Conservation (phyloP, 1,139 yeast genomes). For the Protomyces gravidus region DNA sequence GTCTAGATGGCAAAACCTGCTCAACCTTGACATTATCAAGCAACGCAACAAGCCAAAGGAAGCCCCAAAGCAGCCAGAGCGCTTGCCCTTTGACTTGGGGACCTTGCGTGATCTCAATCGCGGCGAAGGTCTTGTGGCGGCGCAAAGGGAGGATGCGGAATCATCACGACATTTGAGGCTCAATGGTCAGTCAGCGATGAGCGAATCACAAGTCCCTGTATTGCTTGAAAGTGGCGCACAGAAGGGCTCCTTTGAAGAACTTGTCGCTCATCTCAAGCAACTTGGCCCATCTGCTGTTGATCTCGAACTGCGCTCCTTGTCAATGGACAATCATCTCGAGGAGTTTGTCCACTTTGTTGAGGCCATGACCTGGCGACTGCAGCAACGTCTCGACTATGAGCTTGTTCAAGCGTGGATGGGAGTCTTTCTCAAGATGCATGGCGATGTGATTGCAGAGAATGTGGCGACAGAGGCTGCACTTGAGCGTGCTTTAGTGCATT, state of each 20-base stretch:
- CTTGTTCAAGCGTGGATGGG: conserved; percentile 72
- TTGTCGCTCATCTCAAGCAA: conserved; percentile 54
- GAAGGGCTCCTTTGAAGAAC: conserved; percentile 43
- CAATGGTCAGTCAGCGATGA: neutral
- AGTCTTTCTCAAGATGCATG: conserved; percentile 70
- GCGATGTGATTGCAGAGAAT: conserved; percentile 64
- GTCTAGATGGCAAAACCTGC: conserved; percentile 68
- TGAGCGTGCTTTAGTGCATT: conserved; percentile 46
- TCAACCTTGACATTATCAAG: conserved; percentile 75
- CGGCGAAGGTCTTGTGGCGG: conserved; percentile 27
- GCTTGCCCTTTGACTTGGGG: conserved; percentile 71
- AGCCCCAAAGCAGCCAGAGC: conserved; percentile 79
- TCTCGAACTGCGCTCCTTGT: conserved; percentile 76
- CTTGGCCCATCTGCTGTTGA: conserved; percentile 79
- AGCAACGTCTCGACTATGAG: conserved; percentile 60
- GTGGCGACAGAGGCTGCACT: conserved; percentile 37
- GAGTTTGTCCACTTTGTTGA: conserved; percentile 64
- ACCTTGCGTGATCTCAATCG: conserved; percentile 29
- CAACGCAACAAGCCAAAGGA: conserved; percentile 85
- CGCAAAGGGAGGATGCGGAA: neutral
- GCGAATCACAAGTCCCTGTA: conserved; percentile 61
- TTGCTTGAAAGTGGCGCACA: conserved; percentile 54
- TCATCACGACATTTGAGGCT: conserved; percentile 7
- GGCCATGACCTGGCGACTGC: conserved; percentile 60
- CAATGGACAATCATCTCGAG: conserved; percentile 54